Conservation (phyloP, 1,139 yeast genomes). For the Taphrina confusa region DNA sequence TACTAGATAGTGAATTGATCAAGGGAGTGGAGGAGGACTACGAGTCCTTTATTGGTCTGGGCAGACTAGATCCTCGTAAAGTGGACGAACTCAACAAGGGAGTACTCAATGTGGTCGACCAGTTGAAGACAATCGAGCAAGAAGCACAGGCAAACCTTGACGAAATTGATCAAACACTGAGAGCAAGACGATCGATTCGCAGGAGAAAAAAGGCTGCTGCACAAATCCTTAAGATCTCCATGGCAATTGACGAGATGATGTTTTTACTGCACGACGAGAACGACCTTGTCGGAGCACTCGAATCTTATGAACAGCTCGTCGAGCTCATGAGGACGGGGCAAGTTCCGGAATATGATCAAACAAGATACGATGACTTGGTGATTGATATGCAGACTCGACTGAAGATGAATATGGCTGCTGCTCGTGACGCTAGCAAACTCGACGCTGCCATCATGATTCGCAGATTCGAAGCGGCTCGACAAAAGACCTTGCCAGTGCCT, state of each 20-base stretch:
- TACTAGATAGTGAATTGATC: constrained; percentile 17
- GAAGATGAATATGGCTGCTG: neutral
- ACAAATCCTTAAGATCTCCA: neutral
- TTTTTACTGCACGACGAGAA: constrained; percentile 4
- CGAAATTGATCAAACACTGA: constrained; percentile 1
- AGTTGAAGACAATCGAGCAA: neutral
- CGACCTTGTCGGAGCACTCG: neutral
- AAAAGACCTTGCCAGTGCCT: too few species aligned
- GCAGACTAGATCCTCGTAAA: constrained; percentile 19
- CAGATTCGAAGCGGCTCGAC: neutral
- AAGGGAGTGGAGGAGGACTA: constrained; percentile 29
- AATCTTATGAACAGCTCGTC: constrained; percentile 4
- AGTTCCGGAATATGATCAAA: constrained; percentile 2
- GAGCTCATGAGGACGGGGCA: neutral
- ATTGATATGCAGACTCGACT: neutral
- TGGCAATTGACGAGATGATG: constrained; percentile 6
- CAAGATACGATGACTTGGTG: neutral
- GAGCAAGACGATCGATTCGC: neutral
- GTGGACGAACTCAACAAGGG: constrained; percentile 16
- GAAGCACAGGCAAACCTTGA: neutral
- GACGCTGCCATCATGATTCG: constrained; percentile 3
- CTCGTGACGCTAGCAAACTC: neutral
- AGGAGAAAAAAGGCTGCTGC: neutral
- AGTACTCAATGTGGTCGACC: constrained; percentile 2
- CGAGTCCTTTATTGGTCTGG: constrained; percentile 23